phyloP scores from a whole-genome alignment of 768 basidiomycete species.

The Candolleomyces aberdarensis region DNA sequence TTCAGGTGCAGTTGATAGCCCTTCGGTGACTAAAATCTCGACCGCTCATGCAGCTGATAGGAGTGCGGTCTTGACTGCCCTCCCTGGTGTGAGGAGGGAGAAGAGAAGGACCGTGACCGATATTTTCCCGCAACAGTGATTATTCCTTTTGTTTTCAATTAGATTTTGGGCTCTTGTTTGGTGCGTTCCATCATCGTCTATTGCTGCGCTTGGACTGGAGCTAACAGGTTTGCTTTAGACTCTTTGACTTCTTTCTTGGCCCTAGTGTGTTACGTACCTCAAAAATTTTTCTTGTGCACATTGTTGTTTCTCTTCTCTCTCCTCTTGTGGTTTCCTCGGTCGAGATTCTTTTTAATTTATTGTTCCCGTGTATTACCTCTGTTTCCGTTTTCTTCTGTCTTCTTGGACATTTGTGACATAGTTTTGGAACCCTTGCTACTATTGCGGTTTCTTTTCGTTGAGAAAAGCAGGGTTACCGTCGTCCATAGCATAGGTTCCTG shows the following conservation, averaged over 20 bases:
- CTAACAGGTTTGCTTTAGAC: slow-evolving; percentile 6
- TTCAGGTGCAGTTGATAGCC: slow-evolving; percentile 10
- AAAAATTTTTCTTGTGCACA: not conserved
- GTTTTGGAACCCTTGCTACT: not conserved
- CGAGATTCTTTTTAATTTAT: too few species aligned
- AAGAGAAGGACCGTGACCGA: slow-evolving; percentile 45
- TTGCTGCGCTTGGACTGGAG: not conserved
- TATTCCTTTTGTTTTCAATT: not conserved
- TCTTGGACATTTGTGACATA: not conserved
- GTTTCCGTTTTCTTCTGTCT: not conserved
- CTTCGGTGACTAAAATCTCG: slow-evolving; percentile 3
- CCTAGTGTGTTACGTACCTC: not conserved
- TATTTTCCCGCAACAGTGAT: slow-evolving; percentile 34
- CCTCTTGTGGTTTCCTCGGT: not conserved
- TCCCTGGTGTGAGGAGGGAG: slow-evolving; percentile 28
- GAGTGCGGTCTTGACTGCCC: slow-evolving; percentile 33
- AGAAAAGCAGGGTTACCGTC: not conserved
- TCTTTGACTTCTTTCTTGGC: slow-evolving; percentile 2
- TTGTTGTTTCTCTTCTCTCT: not conserved
- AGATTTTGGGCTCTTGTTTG: slow-evolving; percentile 6
- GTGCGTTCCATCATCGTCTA: slow-evolving; percentile 3
- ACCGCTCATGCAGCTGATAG: slow-evolving; percentile 37
- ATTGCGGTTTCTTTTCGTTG: not conserved
- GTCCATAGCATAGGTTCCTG: not conserved
- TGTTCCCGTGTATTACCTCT: too few species aligned